Evolutionary conservation across 1,139 yeast genomes (phyloP).

Genomic region (Suhomyces ambrosiae): DNA sequence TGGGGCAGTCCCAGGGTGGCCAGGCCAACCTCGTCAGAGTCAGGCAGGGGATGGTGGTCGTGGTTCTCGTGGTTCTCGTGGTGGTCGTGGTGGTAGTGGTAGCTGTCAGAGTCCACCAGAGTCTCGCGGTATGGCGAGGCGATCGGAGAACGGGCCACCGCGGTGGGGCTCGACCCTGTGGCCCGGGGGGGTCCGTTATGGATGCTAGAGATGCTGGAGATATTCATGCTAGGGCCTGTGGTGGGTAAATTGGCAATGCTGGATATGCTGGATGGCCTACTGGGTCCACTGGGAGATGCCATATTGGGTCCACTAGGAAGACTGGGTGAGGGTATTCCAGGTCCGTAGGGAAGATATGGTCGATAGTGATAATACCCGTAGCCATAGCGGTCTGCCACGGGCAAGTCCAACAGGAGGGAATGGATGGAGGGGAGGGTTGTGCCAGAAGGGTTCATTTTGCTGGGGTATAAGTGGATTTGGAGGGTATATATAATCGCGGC

Average conservation of each 20-base stretch:
- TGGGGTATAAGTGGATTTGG: conserved; percentile 4
- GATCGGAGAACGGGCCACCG: too few relatives aligned
- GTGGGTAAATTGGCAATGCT: conserved; percentile 3
- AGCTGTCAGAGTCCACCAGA: conserved; percentile 10
- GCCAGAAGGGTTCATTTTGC: conserved; percentile 13
- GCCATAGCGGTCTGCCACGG: conserved; percentile 15
- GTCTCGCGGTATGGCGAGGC: conserved; percentile 10
- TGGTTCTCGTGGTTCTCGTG: conserved; percentile 11
- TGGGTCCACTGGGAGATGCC: too few relatives aligned
- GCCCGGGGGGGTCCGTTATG: conserved; percentile 1
- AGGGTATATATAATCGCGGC: conserved; percentile 8
- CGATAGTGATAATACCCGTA: conserved; percentile 9
- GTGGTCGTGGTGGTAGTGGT: conserved; percentile 11
- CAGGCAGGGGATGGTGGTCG: conserved; percentile 5
- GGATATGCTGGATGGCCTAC: not conserved
- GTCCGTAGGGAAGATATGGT: conserved; percentile 5
- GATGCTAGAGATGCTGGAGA: conserved; percentile 3
- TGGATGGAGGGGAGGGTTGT: conserved; percentile 32
- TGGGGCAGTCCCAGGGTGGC: conserved; percentile 10
- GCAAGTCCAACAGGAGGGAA: conserved; percentile 31
- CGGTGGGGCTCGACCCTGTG: too few relatives aligned
- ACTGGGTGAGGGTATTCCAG: not conserved
- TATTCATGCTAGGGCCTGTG: too few relatives aligned
- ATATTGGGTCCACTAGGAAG: too few relatives aligned
- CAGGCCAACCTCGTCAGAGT: conserved; percentile 12